phyloP scores from a whole-genome alignment of 1,139 yeast species.

The Lodderomyces theae region DNA sequence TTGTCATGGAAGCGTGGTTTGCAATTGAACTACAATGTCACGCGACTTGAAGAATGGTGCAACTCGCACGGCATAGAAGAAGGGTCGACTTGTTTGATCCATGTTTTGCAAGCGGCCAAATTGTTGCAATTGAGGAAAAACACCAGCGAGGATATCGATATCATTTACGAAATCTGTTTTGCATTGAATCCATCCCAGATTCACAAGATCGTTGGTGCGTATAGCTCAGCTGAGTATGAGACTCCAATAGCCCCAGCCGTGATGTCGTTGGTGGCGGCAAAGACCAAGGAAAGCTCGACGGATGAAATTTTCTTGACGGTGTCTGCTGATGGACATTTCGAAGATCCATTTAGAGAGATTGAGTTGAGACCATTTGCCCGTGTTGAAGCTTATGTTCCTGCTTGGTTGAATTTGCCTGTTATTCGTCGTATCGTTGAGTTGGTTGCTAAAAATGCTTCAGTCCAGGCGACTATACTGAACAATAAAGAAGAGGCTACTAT shows the following conservation, averaged over 20 bases:
- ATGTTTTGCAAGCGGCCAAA: conserved; percentile 91
- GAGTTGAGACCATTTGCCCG: conserved; percentile 82
- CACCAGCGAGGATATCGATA: conserved; percentile 86
- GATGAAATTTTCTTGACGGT: conserved; percentile 70
- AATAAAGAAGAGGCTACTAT: conserved; percentile 12
- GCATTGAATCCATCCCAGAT: conserved; percentile 91
- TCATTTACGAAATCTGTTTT: conserved; percentile 92
- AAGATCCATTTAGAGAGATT: conserved; percentile 84
- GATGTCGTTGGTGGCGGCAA: conserved; percentile 77
- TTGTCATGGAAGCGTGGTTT: conserved; percentile 97
- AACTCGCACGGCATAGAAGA: conserved; percentile 90
- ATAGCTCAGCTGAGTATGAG: conserved; percentile 92
- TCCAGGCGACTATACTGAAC: conserved; percentile 30
- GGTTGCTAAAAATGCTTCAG: conserved; percentile 76
- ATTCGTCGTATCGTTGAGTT: conserved; percentile 86
- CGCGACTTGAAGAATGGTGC: conserved; percentile 98
- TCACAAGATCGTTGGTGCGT: conserved; percentile 86
- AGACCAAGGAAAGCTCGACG: conserved; percentile 65
- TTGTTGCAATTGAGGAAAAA: conserved; percentile 87
- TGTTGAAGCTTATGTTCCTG: conserved; percentile 96
- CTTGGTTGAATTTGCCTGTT: conserved; percentile 86
- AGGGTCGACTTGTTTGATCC: conserved; percentile 84
- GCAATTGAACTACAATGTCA: conserved; percentile 93
- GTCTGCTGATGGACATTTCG: conserved; percentile 78
- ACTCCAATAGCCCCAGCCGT: conserved; percentile 87